These are phyloP conservation scores for Euphorbia celastroides DNA, from an alignment of 441 rosid species.

Conservation along the genomic window DNA sequence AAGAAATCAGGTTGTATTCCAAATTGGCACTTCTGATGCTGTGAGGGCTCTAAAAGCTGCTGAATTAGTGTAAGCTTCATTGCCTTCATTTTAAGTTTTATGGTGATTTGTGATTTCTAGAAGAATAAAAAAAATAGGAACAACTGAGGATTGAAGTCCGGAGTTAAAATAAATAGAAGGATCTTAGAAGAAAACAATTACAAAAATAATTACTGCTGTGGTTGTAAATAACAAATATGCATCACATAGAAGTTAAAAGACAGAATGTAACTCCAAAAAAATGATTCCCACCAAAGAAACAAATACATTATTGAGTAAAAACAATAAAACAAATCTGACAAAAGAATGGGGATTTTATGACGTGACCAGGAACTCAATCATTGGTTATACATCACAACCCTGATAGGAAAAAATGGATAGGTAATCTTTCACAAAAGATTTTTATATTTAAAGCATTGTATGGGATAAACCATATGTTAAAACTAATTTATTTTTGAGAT, in stretches of 20 bases:
- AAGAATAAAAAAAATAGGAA: not conserved
- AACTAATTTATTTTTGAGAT: not conserved
- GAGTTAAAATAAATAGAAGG: not conserved
- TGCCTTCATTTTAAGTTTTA: not conserved
- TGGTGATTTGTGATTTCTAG: not conserved
- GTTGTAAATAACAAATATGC: not conserved
- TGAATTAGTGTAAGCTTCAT: conserved; percentile 54
- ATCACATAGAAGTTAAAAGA: not conserved
- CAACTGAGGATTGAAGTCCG: not conserved
- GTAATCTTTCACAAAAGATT: not conserved
- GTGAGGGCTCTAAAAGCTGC: conserved; percentile 82
- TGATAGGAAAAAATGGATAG: not conserved
- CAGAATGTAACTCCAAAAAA: not conserved
- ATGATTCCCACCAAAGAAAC: not conserved
- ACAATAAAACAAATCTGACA: not conserved
- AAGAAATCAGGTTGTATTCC: conserved; percentile 60
- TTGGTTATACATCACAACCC: not conserved
- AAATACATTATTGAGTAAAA: not conserved
- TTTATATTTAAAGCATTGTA: not conserved
- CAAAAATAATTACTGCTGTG: not conserved
- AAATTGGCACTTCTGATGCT: conserved; percentile 91
- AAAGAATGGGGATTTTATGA: no score
- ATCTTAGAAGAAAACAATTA: not conserved
- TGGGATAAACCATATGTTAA: not conserved
- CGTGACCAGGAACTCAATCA: not conserved